Base-by-base conservation (phyloP, 148 eudicot species). In the Chenopodium quinoa region DNA sequence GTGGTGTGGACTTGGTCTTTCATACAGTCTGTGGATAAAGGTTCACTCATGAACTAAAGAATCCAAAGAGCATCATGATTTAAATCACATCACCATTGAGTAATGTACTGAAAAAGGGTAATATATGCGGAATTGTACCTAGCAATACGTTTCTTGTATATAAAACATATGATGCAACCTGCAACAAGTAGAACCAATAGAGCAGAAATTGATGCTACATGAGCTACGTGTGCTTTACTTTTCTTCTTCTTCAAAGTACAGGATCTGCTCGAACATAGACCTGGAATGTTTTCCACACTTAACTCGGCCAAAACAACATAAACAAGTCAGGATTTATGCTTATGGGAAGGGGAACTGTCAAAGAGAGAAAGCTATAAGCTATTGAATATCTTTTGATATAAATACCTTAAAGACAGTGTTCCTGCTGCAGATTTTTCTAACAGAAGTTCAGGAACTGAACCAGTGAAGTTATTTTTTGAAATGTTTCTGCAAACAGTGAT, bases 371-470 rank as follows among this genome's bases (percentile, higher is more conserved):
- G 16, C 60, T 54, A 16, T 54, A 54, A 54, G 60, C 16, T 54
- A 20, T 13, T 54, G 20, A 54, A 54, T 54, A 12, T 54, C 17
- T 54, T 3, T 19, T 58, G 9, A 6, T 67, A 3, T 25, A 27
- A 72, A n/a, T 62, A 87, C 89, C 90, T 88, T 29, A 88, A 79
- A 64, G 68, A 29, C 4, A 88, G 69, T 29, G 71, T 58, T 25
- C 90, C 83, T 2, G 73, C 79, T 8, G 66, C 56, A 62, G 83
- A 70, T 69, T 75, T 86, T 69, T 79, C 76, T 25, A 85, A 44
- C 14, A 86, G 83, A 66, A 67, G 37, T 46, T 58, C 60, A 44
- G 91, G 89, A 83, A 83, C 32, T 54, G 83, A 50, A n/a, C 88
- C 86, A 0, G 76, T 78, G 83, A 89, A 78, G 40, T 81, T 79